These are phyloP conservation scores for Pholiota adiposa DNA, from an alignment of 1,284 basidiomycete genomes.

Conservation along the genomic window DNA sequence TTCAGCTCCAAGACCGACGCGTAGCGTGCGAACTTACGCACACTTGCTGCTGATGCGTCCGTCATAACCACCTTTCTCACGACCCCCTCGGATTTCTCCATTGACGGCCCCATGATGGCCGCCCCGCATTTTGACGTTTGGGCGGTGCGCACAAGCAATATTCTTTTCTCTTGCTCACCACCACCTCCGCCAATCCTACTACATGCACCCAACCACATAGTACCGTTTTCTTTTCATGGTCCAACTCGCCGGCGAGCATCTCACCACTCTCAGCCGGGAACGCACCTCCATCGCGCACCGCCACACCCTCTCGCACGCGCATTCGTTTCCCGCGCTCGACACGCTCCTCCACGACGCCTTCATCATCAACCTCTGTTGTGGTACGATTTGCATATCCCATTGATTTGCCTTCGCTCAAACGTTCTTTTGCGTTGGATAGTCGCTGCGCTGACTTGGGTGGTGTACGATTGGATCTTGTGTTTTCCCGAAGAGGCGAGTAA, in stretches of 20 bases:
- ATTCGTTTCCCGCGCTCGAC: not conserved
- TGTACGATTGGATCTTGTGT: conserved; percentile 23
- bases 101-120: too few species aligned
- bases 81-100: too few species aligned
- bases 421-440: conserved; percentile 3
- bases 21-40: too few species aligned
- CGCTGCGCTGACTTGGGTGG: conserved; percentile 24
- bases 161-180: not conserved
- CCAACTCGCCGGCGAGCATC: not conserved
- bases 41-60: too few species aligned
- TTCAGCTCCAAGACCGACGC: too few species aligned
- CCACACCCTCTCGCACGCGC: not conserved
- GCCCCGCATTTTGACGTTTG: too few species aligned
- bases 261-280: not conserved
- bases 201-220: not conserved
- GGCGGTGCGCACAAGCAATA: too few species aligned
- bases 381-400: not conserved
- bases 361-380: not conserved
- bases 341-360: not conserved
- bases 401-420: not conserved
- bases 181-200: not conserved
- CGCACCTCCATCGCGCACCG: not conserved
- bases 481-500: conserved; percentile 20
- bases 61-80: too few species aligned
- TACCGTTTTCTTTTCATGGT: not conserved